phyloP scores from a whole-genome alignment of 106 monocot species.

The Narthecium ossifragum region DNA sequence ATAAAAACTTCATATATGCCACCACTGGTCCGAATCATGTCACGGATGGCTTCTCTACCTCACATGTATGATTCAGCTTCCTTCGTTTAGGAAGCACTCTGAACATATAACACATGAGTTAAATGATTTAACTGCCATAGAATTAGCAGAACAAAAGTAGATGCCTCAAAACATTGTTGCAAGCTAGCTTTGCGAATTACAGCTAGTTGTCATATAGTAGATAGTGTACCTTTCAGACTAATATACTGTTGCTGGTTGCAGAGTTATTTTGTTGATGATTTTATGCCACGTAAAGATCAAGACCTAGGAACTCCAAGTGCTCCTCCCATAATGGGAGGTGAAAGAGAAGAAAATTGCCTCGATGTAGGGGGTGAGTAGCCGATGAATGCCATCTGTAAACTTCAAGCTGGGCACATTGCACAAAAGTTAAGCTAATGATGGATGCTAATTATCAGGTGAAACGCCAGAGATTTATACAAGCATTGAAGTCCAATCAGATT shows the following conservation, averaged over 20 bases:
- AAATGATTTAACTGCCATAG: too few species aligned
- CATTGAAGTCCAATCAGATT: conserved; percentile 17
- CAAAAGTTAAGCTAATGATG: not conserved
- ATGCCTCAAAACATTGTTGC: too few species aligned
- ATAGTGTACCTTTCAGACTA: too few species aligned
- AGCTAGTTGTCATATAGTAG: too few species aligned
- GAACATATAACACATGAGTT: not conserved
- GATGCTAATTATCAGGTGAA: conserved; percentile 9
- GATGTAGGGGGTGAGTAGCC: conserved; percentile 20
- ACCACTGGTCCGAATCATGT: not conserved
- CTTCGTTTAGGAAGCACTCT: not conserved
- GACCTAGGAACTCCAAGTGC: conserved; percentile 77
- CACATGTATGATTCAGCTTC: conserved; percentile 11
- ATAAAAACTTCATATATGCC: conserved; percentile 9
- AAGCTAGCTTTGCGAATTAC: too few species aligned
- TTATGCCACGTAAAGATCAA: conserved; percentile 20
- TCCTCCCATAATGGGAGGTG: conserved; percentile 60
- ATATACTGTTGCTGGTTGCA: conserved; percentile 21
- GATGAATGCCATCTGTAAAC: not conserved
- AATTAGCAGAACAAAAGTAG: too few species aligned
- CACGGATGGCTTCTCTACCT: conserved; percentile 8
- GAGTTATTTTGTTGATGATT: conserved; percentile 22
- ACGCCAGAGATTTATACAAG: not conserved
- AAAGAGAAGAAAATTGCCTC: conserved; percentile 23
- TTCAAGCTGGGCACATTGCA: not conserved